Evolutionary conservation across 306 rosid species (phyloP).

Genomic region (Trifolium pratense): DNA sequence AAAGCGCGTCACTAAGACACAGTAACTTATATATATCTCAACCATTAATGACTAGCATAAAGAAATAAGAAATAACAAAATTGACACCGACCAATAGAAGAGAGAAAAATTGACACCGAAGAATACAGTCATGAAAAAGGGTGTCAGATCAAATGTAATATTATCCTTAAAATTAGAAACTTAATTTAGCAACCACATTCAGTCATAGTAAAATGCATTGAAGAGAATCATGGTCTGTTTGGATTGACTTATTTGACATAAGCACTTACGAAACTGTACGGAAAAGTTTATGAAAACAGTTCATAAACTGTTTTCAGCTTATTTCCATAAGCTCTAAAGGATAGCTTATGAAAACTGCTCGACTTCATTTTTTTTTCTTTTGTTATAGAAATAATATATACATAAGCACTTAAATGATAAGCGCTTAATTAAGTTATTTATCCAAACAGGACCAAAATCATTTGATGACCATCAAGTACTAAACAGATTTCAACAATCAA

Average conservation of each 20-base stretch:
- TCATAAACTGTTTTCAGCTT: neutral
- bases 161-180: neutral
- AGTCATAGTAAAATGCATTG: neutral
- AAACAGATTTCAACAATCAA: neutral
- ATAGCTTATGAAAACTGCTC: neutral
- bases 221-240: neutral
- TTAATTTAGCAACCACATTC: neutral
- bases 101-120: slow-evolving; percentile 9
- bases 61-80: slow-evolving; percentile 5
- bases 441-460: neutral
- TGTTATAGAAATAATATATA: neutral
- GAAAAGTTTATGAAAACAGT: neutral
- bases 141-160: neutral
- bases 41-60: slow-evolving; percentile 11
- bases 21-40: slow-evolving; percentile 32
- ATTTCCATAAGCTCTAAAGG: neutral
- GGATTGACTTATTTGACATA: neutral
- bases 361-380: neutral
- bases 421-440: neutral
- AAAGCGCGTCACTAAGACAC: slow-evolving; percentile 16
- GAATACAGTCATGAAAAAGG: slow-evolving; percentile 3
- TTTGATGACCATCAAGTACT: neutral
- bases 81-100: neutral
- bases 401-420: neutral
- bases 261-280: neutral